These are phyloP conservation scores for Colletotrichum sp. DNA, from an alignment of 2,329 filamentous ascomycete genomes.

Conservation along the genomic window DNA sequence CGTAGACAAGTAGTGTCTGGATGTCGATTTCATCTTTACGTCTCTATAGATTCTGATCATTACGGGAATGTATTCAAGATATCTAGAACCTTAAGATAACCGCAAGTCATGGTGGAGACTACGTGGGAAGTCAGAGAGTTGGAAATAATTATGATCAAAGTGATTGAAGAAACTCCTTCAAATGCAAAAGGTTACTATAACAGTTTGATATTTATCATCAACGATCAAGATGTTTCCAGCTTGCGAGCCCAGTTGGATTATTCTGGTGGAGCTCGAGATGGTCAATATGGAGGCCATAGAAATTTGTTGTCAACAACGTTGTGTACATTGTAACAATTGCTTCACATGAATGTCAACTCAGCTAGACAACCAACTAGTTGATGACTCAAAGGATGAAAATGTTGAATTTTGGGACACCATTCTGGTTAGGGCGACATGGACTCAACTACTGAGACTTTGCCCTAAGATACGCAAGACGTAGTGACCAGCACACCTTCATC, in stretches of 20 bases:
- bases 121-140: not conserved
- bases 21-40: not conserved
- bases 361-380: not conserved
- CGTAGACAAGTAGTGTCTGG: fast-evolving
- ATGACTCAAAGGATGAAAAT: not conserved
- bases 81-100: not conserved
- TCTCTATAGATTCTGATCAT: not conserved
- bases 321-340: not conserved
- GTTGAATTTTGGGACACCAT: not conserved
- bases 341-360: not conserved
- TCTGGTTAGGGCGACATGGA: too few species aligned
- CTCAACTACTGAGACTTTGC: too few species aligned
- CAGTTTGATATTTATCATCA: fast-evolving
- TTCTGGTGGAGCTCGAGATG: not conserved
- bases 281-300: not conserved
- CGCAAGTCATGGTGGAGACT: not conserved
- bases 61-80: not conserved
- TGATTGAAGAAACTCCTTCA: too few species aligned
- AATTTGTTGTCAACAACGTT: not conserved
- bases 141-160: too few species aligned
- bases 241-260: not conserved
- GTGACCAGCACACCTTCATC: too few species aligned
- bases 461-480: too few species aligned
- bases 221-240: not conserved
- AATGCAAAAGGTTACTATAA: fast-evolving